Base-by-base conservation (phyloP, 169 alveolate genomes). In the Plasmodium gaboni region DNA sequence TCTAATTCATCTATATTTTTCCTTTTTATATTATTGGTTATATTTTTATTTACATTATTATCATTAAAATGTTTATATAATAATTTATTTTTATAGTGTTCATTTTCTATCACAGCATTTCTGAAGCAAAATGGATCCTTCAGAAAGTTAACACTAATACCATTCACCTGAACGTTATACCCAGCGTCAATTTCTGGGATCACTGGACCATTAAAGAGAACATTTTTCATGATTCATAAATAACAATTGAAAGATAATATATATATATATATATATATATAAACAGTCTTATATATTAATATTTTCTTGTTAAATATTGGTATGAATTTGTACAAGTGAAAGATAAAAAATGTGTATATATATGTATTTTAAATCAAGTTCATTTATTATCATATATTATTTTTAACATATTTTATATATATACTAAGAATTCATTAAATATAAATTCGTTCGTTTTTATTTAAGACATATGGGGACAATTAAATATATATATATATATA, bases 101-200 rank as follows among this genome's bases (percentile, higher is more conserved):
- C 59, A 57, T 12, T 78, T 64, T 19, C 24, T 32, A 51, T 65
- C 74, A 19, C 53, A 24, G 50, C 67, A 50, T 78, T 44, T 46
- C 89, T 78, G 60, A 78, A 78, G 78, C 89, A 78, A 65, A 78
- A 78, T 12, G 89, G 89, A 60, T 78, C 70, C 67, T 78, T 78
- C 32, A 78, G 28, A 70, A 78, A 78, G 67, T 78, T 78, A 78
- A 78, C 48, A 44, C 78, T 78, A 17, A 78, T 17, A 38, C 89
- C 89, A 42, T 78, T 78, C 42, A 44, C 71, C 76, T 78, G 76
- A 51, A 78, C 76, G 46, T 78, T 78, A 60, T 78, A 78, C 28
- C 89, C 89, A 44, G 73, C 78, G 38, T 78, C 74, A 63, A 78
- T 64, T n/a, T 78, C 89, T 6, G 89, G 89, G 61, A 78, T 78